Evolutionary conservation across 1,284 basidiomycete species (phyloP).

Genomic region (Phellopilus nigrolimitatus): DNA sequence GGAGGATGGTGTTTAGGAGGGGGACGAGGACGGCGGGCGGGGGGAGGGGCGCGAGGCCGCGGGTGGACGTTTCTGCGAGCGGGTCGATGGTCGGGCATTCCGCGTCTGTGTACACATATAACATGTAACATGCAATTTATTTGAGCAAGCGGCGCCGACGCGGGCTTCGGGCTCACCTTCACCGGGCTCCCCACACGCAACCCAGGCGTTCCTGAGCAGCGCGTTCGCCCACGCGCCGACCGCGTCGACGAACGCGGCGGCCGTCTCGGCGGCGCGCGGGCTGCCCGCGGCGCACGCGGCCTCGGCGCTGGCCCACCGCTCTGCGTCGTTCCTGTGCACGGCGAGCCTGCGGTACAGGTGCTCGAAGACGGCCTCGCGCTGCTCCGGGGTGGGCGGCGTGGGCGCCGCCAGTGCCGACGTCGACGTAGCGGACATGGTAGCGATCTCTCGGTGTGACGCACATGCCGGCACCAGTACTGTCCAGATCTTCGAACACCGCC

Average conservation of each 20-base stretch:
- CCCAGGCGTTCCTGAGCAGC: slow-evolving; percentile 42
- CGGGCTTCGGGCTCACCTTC: too few species aligned
- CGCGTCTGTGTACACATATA: slow-evolving; percentile 6
- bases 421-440: too few species aligned
- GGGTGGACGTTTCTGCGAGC: slow-evolving; percentile 42
- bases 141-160: too few species aligned
- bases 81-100: slow-evolving; percentile 39
- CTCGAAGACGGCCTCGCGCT: slow-evolving; percentile 38
- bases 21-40: slow-evolving; percentile 31
- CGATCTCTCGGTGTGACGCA: too few species aligned
- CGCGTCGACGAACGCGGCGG: slow-evolving; percentile 33
- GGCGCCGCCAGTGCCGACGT: too few species aligned
- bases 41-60: slow-evolving; percentile 39
- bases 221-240: slow-evolving; percentile 44
- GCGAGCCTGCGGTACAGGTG: slow-evolving; percentile 44
- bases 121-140: neutral
- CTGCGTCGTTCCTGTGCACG: slow-evolving; percentile 40
- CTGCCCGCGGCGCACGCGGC: slow-evolving; percentile 24
- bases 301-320: slow-evolving; percentile 39
- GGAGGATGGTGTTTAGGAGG: slow-evolving; percentile 45
- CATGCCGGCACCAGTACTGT: too few species aligned
- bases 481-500: too few species aligned
- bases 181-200: slow-evolving; percentile 43
- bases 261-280: slow-evolving; percentile 23
- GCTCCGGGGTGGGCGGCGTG: too few species aligned